Evolutionary conservation across 495 filamentous ascomycete species (phyloP).

Genomic region (Symbiotaphrina buchneri): DNA sequence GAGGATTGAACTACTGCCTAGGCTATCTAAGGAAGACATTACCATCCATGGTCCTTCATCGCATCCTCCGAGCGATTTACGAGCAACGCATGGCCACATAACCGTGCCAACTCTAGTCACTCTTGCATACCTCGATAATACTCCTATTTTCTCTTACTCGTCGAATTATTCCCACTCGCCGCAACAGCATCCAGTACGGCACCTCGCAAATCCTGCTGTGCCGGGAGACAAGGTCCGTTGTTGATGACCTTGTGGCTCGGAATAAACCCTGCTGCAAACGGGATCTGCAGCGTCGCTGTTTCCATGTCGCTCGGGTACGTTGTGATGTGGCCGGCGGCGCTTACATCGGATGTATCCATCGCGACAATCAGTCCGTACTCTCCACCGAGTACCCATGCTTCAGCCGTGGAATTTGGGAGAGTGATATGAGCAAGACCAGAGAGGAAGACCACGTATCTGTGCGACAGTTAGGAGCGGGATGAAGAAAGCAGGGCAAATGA

Average conservation of each 20-base stretch:
- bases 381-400: conserved; percentile 21
- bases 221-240: conserved; percentile 1
- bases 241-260: conserved; percentile 3
- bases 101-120: no score
- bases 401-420: conserved; percentile 17
- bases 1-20: no score
- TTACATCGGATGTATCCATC: conserved; percentile 23
- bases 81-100: no score
- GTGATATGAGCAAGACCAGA: conserved; percentile 27
- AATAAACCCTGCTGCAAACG: conserved; percentile 8
- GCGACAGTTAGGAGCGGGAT: conserved; percentile 1
- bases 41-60: no score
- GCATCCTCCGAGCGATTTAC: no score
- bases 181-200: no score
- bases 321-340: conserved; percentile 22
- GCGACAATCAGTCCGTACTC: conserved; percentile 23
- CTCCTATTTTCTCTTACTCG: no score
- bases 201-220: no score
- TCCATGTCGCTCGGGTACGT: conserved; percentile 19
- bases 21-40: no score
- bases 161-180: no score
- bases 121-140: no score
- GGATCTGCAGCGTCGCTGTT: conserved; percentile 20
- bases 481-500: conserved; percentile 2
- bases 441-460: conserved; percentile 26